Base-by-base conservation (phyloP, 768 basidiomycete genomes). In the Rhodotorula paludigena region DNA sequence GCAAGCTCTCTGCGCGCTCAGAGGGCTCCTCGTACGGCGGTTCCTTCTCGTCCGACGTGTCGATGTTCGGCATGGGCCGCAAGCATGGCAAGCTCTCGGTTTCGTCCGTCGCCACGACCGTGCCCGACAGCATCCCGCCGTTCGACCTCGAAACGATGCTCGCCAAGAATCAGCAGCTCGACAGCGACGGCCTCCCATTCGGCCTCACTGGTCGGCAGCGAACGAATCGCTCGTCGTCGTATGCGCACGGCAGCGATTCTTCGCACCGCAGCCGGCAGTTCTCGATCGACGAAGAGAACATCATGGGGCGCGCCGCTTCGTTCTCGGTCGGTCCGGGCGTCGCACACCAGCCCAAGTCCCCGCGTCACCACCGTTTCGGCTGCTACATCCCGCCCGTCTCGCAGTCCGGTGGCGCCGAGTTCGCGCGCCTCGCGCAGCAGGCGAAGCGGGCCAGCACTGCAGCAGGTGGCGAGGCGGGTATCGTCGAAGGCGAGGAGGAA, bases 251-350 rank as follows among this genome's bases (percentile, higher is more conserved):
- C 8, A 3, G 28, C n/a, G 38, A 32, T 7, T 20, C 20, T 35
- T 61, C 18, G 12, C 52, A 8, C 32, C 44, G 42, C 33, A 33
- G 33, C 5, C 60, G 66, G 3, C 66, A 68, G 41, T 63, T 68
- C 60, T 68, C 66, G 49, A 68, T 68, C 56, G 66, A 68, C 59
- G 59, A 60, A 25, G 59, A 60, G 36, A 49, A 49, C 38, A 60
- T 60, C 49, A 25, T 60, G 38, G 39, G 30, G 32, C 59, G 59
- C 42, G 48, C 59, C 4, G 59, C 39, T 5, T 23, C 20, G 15
- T 60, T 60, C 59, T 60, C 59, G 2, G 59, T 60, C 30, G 59
- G 49, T 0, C 59, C 28, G 10, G 49, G 59, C 38, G 39, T 52
- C 39, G 48, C 49, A 0, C 15, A 32, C 16, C 48, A 21, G 20